phyloP scores from a whole-genome alignment of 164 flowering plant species.

The Vitis rotundifolia region DNA sequence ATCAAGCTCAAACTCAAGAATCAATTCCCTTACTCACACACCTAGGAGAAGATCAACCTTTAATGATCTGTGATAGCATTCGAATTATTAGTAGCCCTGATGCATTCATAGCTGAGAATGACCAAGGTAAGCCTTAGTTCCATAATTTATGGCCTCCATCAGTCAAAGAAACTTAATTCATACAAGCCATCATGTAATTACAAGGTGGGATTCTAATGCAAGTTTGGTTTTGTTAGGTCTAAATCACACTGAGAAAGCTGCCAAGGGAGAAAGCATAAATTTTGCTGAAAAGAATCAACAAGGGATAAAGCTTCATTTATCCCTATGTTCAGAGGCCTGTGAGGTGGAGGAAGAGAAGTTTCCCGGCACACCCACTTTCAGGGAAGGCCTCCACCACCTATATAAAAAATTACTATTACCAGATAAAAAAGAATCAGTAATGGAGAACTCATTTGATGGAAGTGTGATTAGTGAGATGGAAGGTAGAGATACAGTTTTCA shows the following conservation, averaged over 20 bases:
- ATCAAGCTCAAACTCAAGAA: constrained; percentile 8
- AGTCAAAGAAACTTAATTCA: too few species aligned
- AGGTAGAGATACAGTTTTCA: constrained; percentile 36
- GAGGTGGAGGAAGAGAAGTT: constrained; percentile 54
- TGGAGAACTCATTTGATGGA: constrained; percentile 66
- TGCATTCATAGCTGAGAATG: constrained; percentile 1
- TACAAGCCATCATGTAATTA: too few species aligned
- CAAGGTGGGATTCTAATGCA: not conserved
- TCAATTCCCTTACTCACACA: constrained; percentile 1
- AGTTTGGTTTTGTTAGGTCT: constrained; percentile 13
- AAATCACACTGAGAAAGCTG: constrained; percentile 15
- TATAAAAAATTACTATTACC: constrained; percentile 40
- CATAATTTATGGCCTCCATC: not conserved
- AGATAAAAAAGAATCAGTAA: constrained; percentile 48
- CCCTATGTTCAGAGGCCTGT: constrained; percentile 22
- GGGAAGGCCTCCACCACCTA: constrained; percentile 36
- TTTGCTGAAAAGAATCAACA: constrained; percentile 19
- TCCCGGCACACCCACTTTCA: constrained; percentile 58
- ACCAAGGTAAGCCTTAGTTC: constrained; percentile 16
- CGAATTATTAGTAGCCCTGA: not conserved
- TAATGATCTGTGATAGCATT: not conserved
- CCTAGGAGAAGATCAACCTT: constrained; percentile 13
- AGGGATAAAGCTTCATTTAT: constrained; percentile 17
- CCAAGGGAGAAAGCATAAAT: constrained; percentile 4
- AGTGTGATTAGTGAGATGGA: constrained; percentile 62